These are phyloP conservation scores for Ilex aquifolium DNA, from an alignment of 257 asterid genomes.

Conservation along the genomic window DNA sequence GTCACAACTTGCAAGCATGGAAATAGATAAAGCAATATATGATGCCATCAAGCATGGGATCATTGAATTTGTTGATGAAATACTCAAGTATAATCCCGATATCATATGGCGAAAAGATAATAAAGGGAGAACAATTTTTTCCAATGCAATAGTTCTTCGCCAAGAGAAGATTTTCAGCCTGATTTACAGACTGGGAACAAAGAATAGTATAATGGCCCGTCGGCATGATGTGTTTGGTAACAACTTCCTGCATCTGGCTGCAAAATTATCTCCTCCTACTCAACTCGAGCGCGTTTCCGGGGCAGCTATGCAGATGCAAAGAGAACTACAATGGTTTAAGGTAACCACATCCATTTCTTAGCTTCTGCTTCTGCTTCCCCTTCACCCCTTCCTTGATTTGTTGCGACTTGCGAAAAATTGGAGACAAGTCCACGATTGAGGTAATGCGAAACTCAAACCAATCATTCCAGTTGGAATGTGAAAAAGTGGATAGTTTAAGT, in stretches of 20 bases:
- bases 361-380: too few relatives aligned
- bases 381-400: too few relatives aligned
- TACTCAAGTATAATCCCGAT: slow-evolving; percentile 15
- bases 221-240: slow-evolving; percentile 22
- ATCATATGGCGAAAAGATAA: slow-evolving; percentile 25
- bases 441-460: too few relatives aligned
- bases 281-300: slow-evolving; percentile 21
- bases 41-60: slow-evolving; percentile 32
- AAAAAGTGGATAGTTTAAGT: too few relatives aligned
- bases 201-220: slow-evolving; percentile 19
- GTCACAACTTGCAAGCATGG: slow-evolving; percentile 27
- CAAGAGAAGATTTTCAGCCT: slow-evolving; percentile 28
- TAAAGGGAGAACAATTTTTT: slow-evolving; percentile 21
- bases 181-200: slow-evolving; percentile 17
- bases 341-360: not conserved
- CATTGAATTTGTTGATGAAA: slow-evolving; percentile 10
- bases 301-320: slow-evolving; percentile 31
- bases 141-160: slow-evolving; percentile 23
- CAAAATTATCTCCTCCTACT: slow-evolving; percentile 23
- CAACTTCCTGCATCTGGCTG: slow-evolving; percentile 26
- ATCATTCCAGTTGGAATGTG: too few relatives aligned
- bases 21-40: slow-evolving; percentile 26
- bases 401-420: too few relatives aligned
- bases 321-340: slow-evolving; percentile 30
- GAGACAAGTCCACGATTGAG: too few relatives aligned